Evolutionary conservation across 345 rosid species (phyloP), one percentile per base, ranked within the genome.

Genomic region (Acer yangbiense): DNA sequence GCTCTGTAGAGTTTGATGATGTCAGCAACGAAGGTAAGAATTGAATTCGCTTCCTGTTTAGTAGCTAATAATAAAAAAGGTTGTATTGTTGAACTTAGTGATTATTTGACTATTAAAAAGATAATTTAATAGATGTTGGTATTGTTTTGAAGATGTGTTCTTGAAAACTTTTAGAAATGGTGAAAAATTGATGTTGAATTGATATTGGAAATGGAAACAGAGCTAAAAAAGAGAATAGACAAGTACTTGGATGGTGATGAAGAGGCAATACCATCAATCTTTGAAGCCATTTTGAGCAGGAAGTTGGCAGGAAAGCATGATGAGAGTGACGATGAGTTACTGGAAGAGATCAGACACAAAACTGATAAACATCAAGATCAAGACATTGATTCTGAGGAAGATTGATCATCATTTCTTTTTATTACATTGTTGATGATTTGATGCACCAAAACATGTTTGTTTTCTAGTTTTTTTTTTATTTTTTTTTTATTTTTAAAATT

Each of bases 241-340:
- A 87, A 73, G 76, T 87, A 77, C 68, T 71, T 83, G 44, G 92
- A 86, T 32, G 94, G 89, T 13, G 86, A 93, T 66, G 89, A 75
- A 12, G 90, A 86, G 20, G 91, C 88, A 7, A 68, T 93, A 4
- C 97, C 96, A 0, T 77, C 82, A 0, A 87, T 93, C 13, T 85
- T 93, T 12, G 97, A 89, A 76, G 91, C 82, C 39, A 85, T 93
- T 68, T 78, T 89, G 84, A 85, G 65, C 68, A 85, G 96, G 78
- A 91, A 90, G 85, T 72, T 93, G 81, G 81, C 92, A 0, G 94
- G 94, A 44, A 81, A 85, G 73, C 85, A 88, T 64, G 93, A 87
- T 1, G 88, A 92, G 61, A 87, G 90, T 60, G 92, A 89, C 48
- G 80, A 74, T 27, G 89, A 87, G 63, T 77, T 90, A 58, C 86